These are phyloP conservation scores for Russula dissimulans DNA, from an alignment of 768 basidiomycete species.

Conservation along the genomic window DNA sequence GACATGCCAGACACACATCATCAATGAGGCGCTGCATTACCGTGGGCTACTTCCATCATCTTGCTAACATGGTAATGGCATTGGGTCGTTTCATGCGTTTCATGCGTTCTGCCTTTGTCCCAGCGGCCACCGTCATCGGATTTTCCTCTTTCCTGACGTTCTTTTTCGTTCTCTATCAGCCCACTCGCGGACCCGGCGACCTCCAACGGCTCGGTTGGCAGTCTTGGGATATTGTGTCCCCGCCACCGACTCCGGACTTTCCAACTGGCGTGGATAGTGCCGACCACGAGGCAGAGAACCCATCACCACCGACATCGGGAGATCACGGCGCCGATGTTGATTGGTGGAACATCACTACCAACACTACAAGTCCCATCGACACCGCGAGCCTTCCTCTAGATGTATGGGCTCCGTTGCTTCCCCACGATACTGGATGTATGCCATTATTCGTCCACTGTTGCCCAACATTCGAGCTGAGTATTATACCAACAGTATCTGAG, in stretches of 20 bases:
- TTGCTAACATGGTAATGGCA: slow-evolving; percentile 22
- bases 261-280: slow-evolving; percentile 21
- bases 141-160: slow-evolving; percentile 69
- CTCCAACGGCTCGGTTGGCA: slow-evolving; percentile 81
- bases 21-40: too few species aligned
- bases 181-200: slow-evolving; percentile 59
- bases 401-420: slow-evolving; percentile 67
- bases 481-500: slow-evolving; percentile 55
- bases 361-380: slow-evolving; percentile 31
- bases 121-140: slow-evolving; percentile 48
- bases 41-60: too few species aligned
- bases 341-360: slow-evolving; percentile 59
- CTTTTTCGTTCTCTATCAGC: slow-evolving; percentile 76
- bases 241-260: slow-evolving; percentile 17
- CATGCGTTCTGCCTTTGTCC: slow-evolving; percentile 45
- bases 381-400: slow-evolving; percentile 69
- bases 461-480: not conserved
- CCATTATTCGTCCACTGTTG: slow-evolving; percentile 15
- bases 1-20: too few species aligned
- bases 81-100: slow-evolving; percentile 37
- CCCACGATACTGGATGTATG: slow-evolving; percentile 69
- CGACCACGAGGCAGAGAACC: not conserved
- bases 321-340: slow-evolving; percentile 44
- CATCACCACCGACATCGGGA: not conserved
- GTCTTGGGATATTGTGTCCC: slow-evolving; percentile 62